phyloP scores from a whole-genome alignment of 148 eudicot genomes.

The Heliosperma pusillum region DNA sequence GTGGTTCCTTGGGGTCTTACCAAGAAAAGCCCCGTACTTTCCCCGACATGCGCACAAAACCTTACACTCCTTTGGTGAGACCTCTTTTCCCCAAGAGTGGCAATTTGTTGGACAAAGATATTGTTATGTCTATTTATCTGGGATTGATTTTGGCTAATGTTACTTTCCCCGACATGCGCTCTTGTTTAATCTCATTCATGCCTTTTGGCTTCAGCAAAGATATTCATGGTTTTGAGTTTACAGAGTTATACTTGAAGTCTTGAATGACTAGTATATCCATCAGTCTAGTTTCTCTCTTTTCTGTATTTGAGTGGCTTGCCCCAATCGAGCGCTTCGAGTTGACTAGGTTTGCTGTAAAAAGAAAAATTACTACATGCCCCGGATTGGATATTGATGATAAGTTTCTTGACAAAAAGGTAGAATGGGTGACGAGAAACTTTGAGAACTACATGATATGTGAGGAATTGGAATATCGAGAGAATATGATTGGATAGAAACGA shows the following conservation, averaged over 20 bases:
- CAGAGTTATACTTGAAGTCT: not conserved
- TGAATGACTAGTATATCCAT: not conserved
- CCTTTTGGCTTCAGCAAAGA: constrained; percentile 4
- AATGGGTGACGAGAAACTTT: not conserved
- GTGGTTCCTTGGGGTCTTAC: constrained; percentile 64
- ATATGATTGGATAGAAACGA: not conserved
- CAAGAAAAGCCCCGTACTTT: constrained; percentile 83
- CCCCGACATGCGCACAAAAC: constrained; percentile 87
- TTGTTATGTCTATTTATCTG: constrained; percentile 17
- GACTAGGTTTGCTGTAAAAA: not conserved
- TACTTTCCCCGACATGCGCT: no score
- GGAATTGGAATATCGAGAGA: not conserved
- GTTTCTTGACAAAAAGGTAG: not conserved
- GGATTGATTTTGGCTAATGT: constrained; percentile 11
- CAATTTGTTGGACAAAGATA: constrained; percentile 12
- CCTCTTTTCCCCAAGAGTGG: not conserved
- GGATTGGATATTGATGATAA: constrained; percentile 2
- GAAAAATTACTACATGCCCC: not conserved
- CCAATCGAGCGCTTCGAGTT: no score
- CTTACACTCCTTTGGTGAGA: constrained; percentile 79
- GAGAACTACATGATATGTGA: not conserved
- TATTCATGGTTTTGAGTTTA: not conserved
- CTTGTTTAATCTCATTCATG: not conserved
- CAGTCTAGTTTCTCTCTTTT: constrained; percentile 1
- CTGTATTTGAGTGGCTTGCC: not conserved